Evolutionary conservation across 2,329 filamentous ascomycete species (phyloP), one percentile per base, ranked within the genome.

Genomic region (Penicillium aurantiogriseum): DNA sequence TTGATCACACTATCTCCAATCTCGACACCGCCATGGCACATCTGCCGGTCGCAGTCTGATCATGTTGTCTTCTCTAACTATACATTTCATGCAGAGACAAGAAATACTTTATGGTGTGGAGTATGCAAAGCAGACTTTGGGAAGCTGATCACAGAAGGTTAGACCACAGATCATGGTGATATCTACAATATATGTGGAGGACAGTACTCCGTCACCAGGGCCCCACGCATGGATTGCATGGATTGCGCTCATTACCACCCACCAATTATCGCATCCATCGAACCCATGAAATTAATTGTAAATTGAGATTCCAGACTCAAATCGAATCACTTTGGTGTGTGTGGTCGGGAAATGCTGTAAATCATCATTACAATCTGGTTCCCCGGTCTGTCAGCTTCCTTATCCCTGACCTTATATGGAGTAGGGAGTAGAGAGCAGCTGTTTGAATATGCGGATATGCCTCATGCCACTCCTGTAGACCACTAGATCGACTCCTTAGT

Each of bases 141-240:
- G 10, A 19, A 25, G 13, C 8, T 38, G 19, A 33, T 25, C 38
- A n/a, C 10, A 33, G 19, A 33, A 33, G 4, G 27, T 36, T 45
- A 36, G n/a, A 21, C 47, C 38, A 44, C 19, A 7, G 36, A 33
- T 23, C n/a, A 31, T 25, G 11, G 19, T 27, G n/a, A 53, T 35
- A 6, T 40, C 11, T 35, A 17, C 40, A 27, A n/a, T 43, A 43
- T 43, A 21, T 39, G n/a, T 54, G 51, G 48, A 60, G 36, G 58
- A 53, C 54, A 42, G 54, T 58, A 36, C 43, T 60, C 58, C 54
- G 29, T 33, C 17, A 50, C 35, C 5, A 17, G 19, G 21, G 25
- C 17, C 21, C 38, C 38, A 42, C 38, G 45, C 29, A 38, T 15
- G 23, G 17, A 38, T 53, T 39, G 45, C 29, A 38, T 15, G 23